Evolutionary conservation across 2,329 filamentous ascomycete species (phyloP).

Genomic region (Trichoderma simmonsii): DNA sequence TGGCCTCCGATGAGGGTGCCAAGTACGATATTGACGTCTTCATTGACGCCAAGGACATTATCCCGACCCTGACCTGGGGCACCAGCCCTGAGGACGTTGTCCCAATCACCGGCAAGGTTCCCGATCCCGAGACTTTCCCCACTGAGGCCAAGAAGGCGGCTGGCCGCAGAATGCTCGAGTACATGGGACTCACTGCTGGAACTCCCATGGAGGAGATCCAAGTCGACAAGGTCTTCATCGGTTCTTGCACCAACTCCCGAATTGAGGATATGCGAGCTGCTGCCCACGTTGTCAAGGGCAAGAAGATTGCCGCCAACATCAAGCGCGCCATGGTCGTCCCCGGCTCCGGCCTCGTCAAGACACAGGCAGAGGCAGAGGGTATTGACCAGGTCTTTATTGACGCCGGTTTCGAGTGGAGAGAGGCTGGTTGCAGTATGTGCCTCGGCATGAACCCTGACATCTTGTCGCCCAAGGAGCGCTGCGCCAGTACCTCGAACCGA

Average conservation of each 20-base stretch:
- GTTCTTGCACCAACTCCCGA: slow-evolving; percentile 94
- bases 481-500: slow-evolving; percentile 92
- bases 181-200: slow-evolving; percentile 89
- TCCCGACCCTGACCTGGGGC: slow-evolving; percentile 93
- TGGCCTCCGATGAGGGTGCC: slow-evolving; percentile 83
- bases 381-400: slow-evolving; percentile 89
- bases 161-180: slow-evolving; percentile 80
- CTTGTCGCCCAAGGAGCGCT: slow-evolving; percentile 84
- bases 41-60: slow-evolving; percentile 89
- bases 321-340: slow-evolving; percentile 96
- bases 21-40: slow-evolving; percentile 87
- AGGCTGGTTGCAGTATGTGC: slow-evolving; percentile 98
- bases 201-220: slow-evolving; percentile 88
- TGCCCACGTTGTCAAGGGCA: slow-evolving; percentile 80
- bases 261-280: slow-evolving; percentile 93
- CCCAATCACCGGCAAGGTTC: slow-evolving; percentile 89
- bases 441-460: slow-evolving; percentile 99
- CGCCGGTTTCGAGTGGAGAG: slow-evolving; percentile 95
- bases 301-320: slow-evolving; percentile 81
- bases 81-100: slow-evolving; percentile 95
- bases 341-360: slow-evolving; percentile 90
- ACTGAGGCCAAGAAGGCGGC: slow-evolving; percentile 76
- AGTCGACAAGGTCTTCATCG: slow-evolving; percentile 96
- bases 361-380: slow-evolving; percentile 84
- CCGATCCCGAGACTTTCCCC: slow-evolving; percentile 81